phyloP scores from a whole-genome alignment of 352 stramenopile species.

The Phytophthora chlamydospora region DNA sequence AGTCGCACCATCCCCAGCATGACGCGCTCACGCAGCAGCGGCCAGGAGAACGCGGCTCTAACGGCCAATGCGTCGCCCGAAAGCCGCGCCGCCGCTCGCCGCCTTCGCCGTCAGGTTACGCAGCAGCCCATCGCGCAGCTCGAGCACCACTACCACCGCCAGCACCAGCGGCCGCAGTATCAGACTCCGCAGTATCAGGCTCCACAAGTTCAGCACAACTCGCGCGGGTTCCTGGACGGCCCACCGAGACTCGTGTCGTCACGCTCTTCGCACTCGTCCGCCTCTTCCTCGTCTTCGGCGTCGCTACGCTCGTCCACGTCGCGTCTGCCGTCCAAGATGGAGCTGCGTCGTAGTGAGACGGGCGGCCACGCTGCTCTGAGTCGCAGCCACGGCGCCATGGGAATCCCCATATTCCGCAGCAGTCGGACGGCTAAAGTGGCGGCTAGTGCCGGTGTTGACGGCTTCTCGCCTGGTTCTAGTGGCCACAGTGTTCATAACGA shows the following conservation, averaged over 20 bases:
- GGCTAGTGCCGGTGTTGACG: conserved; percentile 5
- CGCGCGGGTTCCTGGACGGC: conserved; percentile 15
- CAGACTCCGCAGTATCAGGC: not conserved
- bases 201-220: conserved; percentile 13
- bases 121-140: conserved; percentile 43
- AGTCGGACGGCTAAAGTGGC: conserved; percentile 42
- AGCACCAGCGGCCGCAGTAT: conserved; percentile 22
- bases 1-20: conserved; percentile 29
- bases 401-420: conserved; percentile 57
- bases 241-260: conserved; percentile 25
- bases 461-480: conserved; percentile 26
- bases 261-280: conserved; percentile 7
- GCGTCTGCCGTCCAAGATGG: conserved; percentile 23
- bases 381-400: conserved; percentile 23
- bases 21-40: conserved; percentile 20
- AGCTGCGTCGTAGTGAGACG: conserved; percentile 26
- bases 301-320: conserved; percentile 28
- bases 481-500: conserved; percentile 14
- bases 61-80: conserved; percentile 18
- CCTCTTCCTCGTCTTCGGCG: conserved; percentile 4
- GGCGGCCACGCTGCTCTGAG: conserved; percentile 17
- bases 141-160: conserved; percentile 40
- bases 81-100: conserved; percentile 25
- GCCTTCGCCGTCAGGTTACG: conserved; percentile 32
- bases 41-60: conserved; percentile 25